Percentiles rank a stretch among this genome's conserved stretches.
These are phyloP conservation scores for Hanseniaspora hatyaiensis DNA, from an alignment of 805 yeast species.

Conservation along the genomic window DNA sequence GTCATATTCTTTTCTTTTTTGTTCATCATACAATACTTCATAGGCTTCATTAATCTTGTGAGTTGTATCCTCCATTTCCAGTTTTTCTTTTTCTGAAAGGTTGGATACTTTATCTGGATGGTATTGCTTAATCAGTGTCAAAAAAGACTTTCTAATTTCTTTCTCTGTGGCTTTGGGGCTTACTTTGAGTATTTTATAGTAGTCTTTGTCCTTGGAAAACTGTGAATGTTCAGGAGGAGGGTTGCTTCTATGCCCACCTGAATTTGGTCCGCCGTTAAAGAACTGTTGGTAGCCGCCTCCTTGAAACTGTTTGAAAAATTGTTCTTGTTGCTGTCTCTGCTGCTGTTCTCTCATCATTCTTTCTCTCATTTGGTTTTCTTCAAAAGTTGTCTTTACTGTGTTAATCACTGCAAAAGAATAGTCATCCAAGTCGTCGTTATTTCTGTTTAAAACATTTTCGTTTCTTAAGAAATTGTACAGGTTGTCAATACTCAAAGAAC, in stretches of 20 bases:
- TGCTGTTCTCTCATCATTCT: slow-evolving; percentile 36
- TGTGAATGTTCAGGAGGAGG: slow-evolving; percentile 21
- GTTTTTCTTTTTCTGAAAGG: slow-evolving; percentile 43
- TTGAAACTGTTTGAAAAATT: slow-evolving; percentile 26
- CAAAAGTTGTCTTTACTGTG: slow-evolving; percentile 28
- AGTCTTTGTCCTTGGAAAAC: slow-evolving; percentile 42
- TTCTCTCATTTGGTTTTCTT: slow-evolving; percentile 33
- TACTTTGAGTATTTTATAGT: slow-evolving; percentile 67
- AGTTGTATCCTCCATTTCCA: slow-evolving; percentile 70
- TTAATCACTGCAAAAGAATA: neutral
- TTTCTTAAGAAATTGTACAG: slow-evolving; percentile 31
- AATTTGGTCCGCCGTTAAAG: slow-evolving; percentile 19
- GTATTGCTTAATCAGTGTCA: slow-evolving; percentile 62
- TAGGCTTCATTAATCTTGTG: slow-evolving; percentile 88
- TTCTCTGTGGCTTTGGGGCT: slow-evolving; percentile 53
- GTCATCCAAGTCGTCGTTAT: slow-evolving; percentile 28
- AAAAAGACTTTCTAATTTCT: slow-evolving; percentile 69
- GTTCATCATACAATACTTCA: slow-evolving; percentile 64
- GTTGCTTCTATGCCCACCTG: slow-evolving; percentile 30
- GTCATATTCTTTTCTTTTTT: slow-evolving; percentile 56
- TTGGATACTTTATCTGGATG: slow-evolving; percentile 88
- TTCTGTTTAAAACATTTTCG: slow-evolving; percentile 33
- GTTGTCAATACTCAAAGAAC: slow-evolving; percentile 28
- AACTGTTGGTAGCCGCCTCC: slow-evolving; percentile 8
- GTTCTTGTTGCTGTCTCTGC: slow-evolving; percentile 39